A percentile compares a stretch with the other conserved stretches of the same genome.
These are phyloP conservation scores for Drechslerella dactyloides DNA, from an alignment of 2,329 filamentous ascomycete species.

Conservation along the genomic window DNA sequence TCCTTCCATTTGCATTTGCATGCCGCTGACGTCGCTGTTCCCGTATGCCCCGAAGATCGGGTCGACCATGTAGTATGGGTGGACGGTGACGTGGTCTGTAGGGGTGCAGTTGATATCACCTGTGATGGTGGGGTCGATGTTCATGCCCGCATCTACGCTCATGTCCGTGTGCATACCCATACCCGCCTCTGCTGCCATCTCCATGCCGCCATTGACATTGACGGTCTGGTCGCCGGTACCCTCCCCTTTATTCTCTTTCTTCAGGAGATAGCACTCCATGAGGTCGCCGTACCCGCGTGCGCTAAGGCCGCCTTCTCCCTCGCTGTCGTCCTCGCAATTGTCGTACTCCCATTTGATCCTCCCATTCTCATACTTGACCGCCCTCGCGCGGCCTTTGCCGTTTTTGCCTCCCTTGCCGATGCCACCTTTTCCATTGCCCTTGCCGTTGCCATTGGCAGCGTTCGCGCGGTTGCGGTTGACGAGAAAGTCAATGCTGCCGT, in stretches of 20 bases:
- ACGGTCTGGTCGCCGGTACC: constrained; percentile 5
- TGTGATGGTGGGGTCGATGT: not conserved
- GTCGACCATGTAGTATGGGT: constrained; percentile 41
- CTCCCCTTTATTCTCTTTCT: constrained; percentile 41
- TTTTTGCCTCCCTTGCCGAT: constrained; percentile 14
- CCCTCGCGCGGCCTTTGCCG: constrained; percentile 39
- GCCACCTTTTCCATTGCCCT: constrained; percentile 17
- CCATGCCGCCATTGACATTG: not conserved
- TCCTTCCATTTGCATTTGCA: not conserved
- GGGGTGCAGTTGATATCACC: not conserved
- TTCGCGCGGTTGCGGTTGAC: constrained; percentile 33
- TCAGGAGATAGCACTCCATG: constrained; percentile 48
- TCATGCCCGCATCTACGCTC: not conserved
- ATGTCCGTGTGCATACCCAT: not conserved
- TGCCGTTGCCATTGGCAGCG: constrained; percentile 15
- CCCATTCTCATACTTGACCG: constrained; percentile 42
- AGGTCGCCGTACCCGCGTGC: constrained; percentile 46
- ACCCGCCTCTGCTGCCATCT: not conserved
- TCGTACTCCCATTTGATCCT: constrained; percentile 49
- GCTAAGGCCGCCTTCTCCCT: constrained; percentile 29
- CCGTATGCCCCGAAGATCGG: constrained; percentile 14
- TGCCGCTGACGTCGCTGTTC: not conserved
- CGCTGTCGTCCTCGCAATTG: constrained; percentile 50
- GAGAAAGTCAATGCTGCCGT: constrained; percentile 40
- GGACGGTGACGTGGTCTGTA: not conserved